phyloP scores from a whole-genome alignment of 2,329 filamentous ascomycete species.

The Amauroascus verrucosus region DNA sequence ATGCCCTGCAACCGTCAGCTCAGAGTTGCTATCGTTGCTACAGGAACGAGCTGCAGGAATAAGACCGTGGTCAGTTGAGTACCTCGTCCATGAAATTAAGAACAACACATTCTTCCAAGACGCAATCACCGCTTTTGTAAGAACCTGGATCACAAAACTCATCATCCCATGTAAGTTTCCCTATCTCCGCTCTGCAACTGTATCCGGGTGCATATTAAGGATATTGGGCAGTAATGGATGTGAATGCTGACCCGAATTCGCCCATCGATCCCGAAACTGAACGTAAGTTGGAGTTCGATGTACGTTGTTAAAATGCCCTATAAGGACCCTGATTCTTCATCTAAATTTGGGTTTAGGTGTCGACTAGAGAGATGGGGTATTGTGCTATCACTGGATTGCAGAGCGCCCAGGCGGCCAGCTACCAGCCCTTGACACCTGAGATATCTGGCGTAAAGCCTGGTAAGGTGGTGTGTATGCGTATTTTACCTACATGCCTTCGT shows the following conservation, averaged over 20 bases:
- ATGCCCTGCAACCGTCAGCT: conserved; percentile 4
- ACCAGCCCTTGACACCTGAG: no score
- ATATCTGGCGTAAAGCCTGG: background rate
- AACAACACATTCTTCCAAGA: background rate
- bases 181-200: background rate
- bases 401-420: background rate
- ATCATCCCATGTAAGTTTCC: conserved; percentile 6
- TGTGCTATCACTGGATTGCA: conserved; percentile 6
- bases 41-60: conserved; percentile 3
- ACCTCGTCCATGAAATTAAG: background rate
- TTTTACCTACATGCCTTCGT: conserved; percentile 4
- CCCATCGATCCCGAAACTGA: background rate
- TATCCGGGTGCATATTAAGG: background rate
- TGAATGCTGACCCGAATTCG: background rate
- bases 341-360: background rate
- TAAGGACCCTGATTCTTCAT: background rate
- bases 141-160: conserved; percentile 8
- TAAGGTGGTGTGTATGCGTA: conserved; percentile 2
- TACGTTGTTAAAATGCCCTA: background rate
- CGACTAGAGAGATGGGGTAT: conserved; percentile 3
- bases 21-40: no score
- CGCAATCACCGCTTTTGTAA: background rate
- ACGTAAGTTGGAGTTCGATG: background rate
- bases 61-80: background rate
- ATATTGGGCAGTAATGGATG: conserved; percentile 8